Evolutionary conservation across 2,329 filamentous ascomycete species (phyloP).

Genomic region (Lachnum nothofagi): DNA sequence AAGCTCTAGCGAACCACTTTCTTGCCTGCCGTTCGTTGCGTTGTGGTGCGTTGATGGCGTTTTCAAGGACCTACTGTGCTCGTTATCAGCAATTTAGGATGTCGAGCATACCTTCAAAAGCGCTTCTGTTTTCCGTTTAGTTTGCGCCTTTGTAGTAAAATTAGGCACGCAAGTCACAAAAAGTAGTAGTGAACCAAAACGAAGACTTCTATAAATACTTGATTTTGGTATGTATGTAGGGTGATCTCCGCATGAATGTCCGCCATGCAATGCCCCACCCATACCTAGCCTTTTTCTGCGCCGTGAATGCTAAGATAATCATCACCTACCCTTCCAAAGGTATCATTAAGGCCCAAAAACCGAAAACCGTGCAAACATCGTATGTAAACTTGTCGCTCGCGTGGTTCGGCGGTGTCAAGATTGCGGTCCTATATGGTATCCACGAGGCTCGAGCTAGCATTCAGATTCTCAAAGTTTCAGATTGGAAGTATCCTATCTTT

Average conservation of each 20-base stretch:
- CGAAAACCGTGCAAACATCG: neutral
- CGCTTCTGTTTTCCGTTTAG: neutral
- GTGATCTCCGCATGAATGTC: too few relatives aligned
- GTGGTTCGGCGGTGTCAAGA: neutral
- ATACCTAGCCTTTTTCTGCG: conserved; percentile 12
- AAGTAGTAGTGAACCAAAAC: neutral
- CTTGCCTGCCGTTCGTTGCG: neutral
- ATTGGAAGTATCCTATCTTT: conserved; percentile 2
- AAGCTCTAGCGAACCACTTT: neutral
- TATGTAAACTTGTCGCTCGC: too few relatives aligned
- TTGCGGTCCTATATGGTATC: conserved; percentile 22
- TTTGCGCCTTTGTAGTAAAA: neutral
- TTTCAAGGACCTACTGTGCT: neutral
- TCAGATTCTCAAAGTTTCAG: conserved; percentile 4
- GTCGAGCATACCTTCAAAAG: conserved; percentile 5
- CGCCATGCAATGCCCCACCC: too few relatives aligned
- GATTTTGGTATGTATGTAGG: neutral
- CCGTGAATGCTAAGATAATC: conserved; percentile 15
- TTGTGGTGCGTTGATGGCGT: neutral
- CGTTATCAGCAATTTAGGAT: neutral
- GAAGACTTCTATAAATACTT: neutral
- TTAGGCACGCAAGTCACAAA: neutral
- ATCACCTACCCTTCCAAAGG: neutral
- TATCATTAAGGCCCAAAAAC: neutral
- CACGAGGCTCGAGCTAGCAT: conserved; percentile 22